Evolutionary conservation across 768 basidiomycete species (phyloP).

Genomic region (Suillus fuscotomentosus): DNA sequence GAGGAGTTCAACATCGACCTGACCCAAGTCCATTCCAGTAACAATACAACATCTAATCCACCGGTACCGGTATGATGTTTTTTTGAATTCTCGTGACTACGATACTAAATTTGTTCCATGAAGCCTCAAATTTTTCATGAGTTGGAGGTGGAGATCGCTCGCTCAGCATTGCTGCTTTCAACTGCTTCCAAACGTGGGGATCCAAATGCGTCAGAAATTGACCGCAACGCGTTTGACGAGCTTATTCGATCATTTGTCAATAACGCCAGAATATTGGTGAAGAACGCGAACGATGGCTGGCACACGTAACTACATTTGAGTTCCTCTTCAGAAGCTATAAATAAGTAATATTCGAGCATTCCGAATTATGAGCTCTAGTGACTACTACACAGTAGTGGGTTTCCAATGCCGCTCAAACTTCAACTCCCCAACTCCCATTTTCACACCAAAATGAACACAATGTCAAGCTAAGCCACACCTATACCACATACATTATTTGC

Average conservation of each 20-base stretch:
- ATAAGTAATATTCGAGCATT: not conserved
- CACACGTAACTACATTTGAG: conserved; percentile 11
- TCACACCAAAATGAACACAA: too few species aligned
- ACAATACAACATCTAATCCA: conserved; percentile 32
- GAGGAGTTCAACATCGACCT: conserved; percentile 93
- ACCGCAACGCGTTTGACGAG: conserved; percentile 82
- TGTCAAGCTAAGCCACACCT: too few species aligned
- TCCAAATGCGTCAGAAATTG: conserved; percentile 55
- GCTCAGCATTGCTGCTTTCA: conserved; percentile 67
- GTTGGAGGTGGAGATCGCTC: conserved; percentile 84
- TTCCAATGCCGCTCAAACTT: too few species aligned
- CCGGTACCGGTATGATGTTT: conserved; percentile 43
- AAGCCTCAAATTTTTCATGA: conserved; percentile 75
- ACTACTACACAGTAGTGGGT: too few species aligned
- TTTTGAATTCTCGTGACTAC: not conserved
- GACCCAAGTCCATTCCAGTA: conserved; percentile 77
- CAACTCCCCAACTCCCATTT: too few species aligned
- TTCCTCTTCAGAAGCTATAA: not conserved
- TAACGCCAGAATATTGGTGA: conserved; percentile 84
- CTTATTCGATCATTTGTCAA: conserved; percentile 91
- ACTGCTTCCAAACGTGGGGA: conserved; percentile 71
- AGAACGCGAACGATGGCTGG: conserved; percentile 66
- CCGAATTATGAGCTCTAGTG: not conserved
- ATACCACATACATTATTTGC: too few species aligned
- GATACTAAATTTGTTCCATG: not conserved